These are phyloP conservation scores for Salicornia ramosissima DNA, from an alignment of 148 eudicot genomes.

Conservation along the genomic window DNA sequence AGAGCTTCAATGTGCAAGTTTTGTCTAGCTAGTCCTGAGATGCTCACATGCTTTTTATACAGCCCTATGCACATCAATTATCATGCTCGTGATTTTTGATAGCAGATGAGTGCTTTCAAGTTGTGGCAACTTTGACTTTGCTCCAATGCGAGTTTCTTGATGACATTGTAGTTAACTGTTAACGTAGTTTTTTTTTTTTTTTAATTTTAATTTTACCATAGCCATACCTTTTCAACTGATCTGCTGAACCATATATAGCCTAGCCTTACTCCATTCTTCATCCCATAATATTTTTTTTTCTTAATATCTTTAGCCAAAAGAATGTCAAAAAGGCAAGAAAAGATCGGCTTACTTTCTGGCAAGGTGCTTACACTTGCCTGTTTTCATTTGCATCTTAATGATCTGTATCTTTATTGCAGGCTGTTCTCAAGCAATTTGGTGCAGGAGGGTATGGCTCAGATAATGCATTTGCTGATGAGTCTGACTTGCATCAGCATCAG, in stretches of 20 bases:
- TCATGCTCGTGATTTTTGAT: neutral
- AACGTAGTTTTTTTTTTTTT: neutral
- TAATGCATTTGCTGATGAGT: constrained; percentile 61
- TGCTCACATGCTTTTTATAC: neutral
- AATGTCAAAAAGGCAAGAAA: neutral
- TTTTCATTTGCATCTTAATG: constrained; percentile 1
- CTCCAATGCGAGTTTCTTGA: neutral
- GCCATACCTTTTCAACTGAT: neutral
- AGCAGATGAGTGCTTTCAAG: neutral
- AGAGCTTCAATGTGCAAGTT: neutral
- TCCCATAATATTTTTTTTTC: too few relatives aligned
- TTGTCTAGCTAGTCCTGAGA: neutral
- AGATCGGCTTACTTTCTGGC: neutral
- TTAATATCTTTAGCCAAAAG: too few relatives aligned
- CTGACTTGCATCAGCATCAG: constrained; percentile 80
- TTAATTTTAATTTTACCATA: neutral
- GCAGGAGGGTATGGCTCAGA: constrained; percentile 82
- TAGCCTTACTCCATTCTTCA: too few relatives aligned
- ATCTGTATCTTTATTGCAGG: constrained; percentile 40
- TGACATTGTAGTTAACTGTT: neutral
- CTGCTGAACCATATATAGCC: too few relatives aligned
- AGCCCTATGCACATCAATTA: neutral
- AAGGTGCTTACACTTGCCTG: neutral
- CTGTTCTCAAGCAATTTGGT: constrained; percentile 95
- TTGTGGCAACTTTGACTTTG: neutral